phyloP scores from a whole-genome alignment of 2,329 filamentous ascomycete species.

The Cadophora luteo-olivacea region DNA sequence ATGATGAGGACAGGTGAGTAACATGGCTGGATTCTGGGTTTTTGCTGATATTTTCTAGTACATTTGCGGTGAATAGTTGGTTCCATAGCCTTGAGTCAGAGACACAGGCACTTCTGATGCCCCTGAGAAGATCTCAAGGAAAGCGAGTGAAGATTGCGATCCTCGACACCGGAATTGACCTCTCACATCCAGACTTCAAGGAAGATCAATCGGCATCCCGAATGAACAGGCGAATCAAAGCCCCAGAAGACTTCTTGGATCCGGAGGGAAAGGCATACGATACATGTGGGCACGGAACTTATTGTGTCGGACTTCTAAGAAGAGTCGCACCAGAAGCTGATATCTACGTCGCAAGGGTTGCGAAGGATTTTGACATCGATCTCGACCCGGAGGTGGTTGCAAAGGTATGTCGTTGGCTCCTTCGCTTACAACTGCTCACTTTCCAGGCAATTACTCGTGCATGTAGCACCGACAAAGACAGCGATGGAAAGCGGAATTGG shows the following conservation, averaged over 20 bases:
- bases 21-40: neutral
- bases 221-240: conserved; percentile 19
- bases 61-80: conserved; percentile 15
- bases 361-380: conserved; percentile 27
- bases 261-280: conserved; percentile 27
- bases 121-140: neutral
- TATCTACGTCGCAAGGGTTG: conserved; percentile 43
- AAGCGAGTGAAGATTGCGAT: conserved; percentile 30
- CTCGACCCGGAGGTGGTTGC: conserved; percentile 28
- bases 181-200: conserved; percentile 22
- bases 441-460: conserved; percentile 35
- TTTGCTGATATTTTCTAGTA: neutral
- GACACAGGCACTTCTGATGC: conserved; percentile 16
- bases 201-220: conserved; percentile 10
- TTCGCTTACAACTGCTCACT: neutral
- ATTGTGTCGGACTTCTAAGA: conserved; percentile 42
- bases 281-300: conserved; percentile 44
- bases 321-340: conserved; percentile 42
- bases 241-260: conserved; percentile 24
- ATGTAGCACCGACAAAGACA: conserved; percentile 19
- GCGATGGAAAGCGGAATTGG: conserved; percentile 29
- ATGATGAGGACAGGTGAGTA: conserved; percentile 8
- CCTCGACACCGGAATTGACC: conserved; percentile 28
- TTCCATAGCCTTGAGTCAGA: conserved; percentile 14
- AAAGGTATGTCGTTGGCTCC: conserved; percentile 18